Conservation (phyloP, 306 rosid species). For the Betula pendula region DNA sequence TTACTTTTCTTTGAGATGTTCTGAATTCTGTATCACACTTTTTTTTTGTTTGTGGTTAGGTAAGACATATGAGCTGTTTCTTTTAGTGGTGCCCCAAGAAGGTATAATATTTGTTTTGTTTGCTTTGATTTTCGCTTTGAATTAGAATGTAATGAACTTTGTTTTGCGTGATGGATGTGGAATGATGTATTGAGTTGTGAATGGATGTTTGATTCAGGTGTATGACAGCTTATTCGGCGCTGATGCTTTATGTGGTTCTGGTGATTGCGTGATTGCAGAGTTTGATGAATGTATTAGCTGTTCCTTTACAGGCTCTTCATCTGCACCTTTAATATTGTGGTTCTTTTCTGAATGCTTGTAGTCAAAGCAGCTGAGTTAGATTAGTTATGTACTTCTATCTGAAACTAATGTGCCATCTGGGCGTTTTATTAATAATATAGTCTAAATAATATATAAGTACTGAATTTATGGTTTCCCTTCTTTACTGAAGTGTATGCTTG, state of each 20-base stretch:
- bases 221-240: slow-evolving; percentile 84
- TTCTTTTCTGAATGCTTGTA: slow-evolving; percentile 35
- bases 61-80: slow-evolving; percentile 12
- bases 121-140: slow-evolving; percentile 16
- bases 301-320: slow-evolving; percentile 63
- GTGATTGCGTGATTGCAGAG: slow-evolving; percentile 97
- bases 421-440: slow-evolving; percentile 15
- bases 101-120: slow-evolving; percentile 20
- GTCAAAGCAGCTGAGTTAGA: slow-evolving; percentile 23
- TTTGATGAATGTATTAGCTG: slow-evolving; percentile 82
- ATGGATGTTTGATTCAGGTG: slow-evolving; percentile 94
- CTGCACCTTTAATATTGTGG: slow-evolving; percentile 7
- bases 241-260: slow-evolving; percentile 97
- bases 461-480: neutral
- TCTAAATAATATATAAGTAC: slow-evolving; percentile 5
- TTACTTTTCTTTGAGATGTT: neutral
- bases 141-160: slow-evolving; percentile 21
- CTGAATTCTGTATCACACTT: slow-evolving; percentile 3
- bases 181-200: slow-evolving; percentile 77
- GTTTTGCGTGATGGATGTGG: slow-evolving; percentile 45
- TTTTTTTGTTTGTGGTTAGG: slow-evolving; percentile 15
- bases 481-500: neutral
- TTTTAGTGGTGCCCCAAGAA: slow-evolving; percentile 17
- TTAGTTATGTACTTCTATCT: slow-evolving; percentile 28
- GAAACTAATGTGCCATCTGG: slow-evolving; percentile 21